Conservation (phyloP, 208 protist genomes). For the Leishmania tarentolae region DNA sequence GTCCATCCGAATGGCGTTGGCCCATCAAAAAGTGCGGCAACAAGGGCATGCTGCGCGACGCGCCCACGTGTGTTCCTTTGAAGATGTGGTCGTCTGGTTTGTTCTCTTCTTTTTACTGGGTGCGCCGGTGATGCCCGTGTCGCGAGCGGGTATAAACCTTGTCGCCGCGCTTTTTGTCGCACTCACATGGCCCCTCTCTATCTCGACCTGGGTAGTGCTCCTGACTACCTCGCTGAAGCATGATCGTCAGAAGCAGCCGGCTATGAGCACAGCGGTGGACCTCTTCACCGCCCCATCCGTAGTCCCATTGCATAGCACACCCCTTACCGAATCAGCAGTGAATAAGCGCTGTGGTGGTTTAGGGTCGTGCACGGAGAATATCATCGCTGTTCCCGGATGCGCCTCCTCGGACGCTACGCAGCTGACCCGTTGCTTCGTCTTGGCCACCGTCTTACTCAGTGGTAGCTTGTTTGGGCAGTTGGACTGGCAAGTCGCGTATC, state of each 20-base stretch:
- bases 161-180: slow-evolving; percentile 15
- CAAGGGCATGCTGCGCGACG: background rate
- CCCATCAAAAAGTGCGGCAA: background rate
- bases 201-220: slow-evolving; percentile 7
- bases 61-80: background rate
- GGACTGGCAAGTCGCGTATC: slow-evolving; percentile 53
- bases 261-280: slow-evolving; percentile 9
- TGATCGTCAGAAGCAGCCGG: slow-evolving; percentile 5
- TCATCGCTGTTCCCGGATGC: background rate
- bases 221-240: slow-evolving; percentile 4
- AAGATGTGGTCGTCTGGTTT: slow-evolving; percentile 22
- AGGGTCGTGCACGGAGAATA: background rate
- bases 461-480: slow-evolving; percentile 53
- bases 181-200: slow-evolving; percentile 22
- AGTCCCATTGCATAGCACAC: background rate
- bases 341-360: background rate
- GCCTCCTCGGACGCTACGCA: background rate
- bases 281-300: slow-evolving; percentile 7
- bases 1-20: background rate
- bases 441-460: slow-evolving; percentile 37
- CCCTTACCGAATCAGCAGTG: background rate
- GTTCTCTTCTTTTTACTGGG: slow-evolving; percentile 29
- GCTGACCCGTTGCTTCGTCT: slow-evolving; percentile 28
- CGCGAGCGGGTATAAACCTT: slow-evolving; percentile 9
- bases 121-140: slow-evolving; percentile 17